Evolutionary conservation across 768 basidiomycete species (phyloP), one percentile per base, ranked within the genome.

Genomic region (Termitomyces sp.): DNA sequence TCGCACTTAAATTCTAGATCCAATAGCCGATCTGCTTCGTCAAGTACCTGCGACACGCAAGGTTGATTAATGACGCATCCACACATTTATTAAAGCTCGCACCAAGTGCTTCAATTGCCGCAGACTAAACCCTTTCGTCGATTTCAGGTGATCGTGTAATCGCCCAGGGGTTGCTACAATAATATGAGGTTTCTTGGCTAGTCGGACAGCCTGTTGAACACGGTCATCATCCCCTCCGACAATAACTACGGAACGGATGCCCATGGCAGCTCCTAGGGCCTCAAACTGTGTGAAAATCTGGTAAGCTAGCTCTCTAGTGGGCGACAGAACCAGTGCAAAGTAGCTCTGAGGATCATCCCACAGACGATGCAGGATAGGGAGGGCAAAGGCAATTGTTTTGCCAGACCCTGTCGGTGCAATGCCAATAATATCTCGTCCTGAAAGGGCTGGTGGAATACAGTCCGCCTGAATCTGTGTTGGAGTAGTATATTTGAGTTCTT

Each of bases 241-340:
- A 54, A 98, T 81, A 14, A 92, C 89, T 1, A 84, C 82, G 62
- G 87, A 89, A 32, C 95, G 83, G 6, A 93, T 92, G 35, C 95
- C 96, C 77, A 98, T 93, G n/a, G 86, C 79, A 26, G 90, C 84
- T 14, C 96, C 96, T 32, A 98, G 73, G 2, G 89, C 81, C 60
- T 94, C 89, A 64, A 98, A 91, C 65, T 95, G 93, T 61, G 95
- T 87, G n/a, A 91, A 85, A 64, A 98, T 98, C 72, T 98, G 96
- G 70, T 88, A 93, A 28, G 96, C 96, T 60, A 98, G 77, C 72
- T 98, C 95, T 65, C 94, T 84, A 32, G 96, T 98, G 8, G 96
- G 96, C 15, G 95, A 93, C 42, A 98, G 77, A 12, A 98, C 85
- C 64, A 90, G 87, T 10, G 92, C 92, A 67, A 93, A 98, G 35